Conservation (phyloP, 2,329 filamentous ascomycete genomes). For the Aspergillus arachidicola region DNA sequence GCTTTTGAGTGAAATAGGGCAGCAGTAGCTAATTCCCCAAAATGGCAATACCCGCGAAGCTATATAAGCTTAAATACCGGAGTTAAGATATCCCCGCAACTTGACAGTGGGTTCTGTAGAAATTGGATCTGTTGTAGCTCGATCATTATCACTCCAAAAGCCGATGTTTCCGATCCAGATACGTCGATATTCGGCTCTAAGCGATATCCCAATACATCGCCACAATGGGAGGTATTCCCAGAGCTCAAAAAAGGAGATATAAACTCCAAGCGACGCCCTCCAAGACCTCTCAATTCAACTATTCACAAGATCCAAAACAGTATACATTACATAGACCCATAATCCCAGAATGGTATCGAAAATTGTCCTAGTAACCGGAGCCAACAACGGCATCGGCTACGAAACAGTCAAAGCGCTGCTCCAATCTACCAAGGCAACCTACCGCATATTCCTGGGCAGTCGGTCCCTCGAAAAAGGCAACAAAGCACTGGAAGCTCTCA, state of each 20-base stretch:
- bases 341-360: background rate
- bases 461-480: background rate
- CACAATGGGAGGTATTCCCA: background rate
- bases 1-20: background rate
- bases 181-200: background rate
- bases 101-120: background rate
- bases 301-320: background rate
- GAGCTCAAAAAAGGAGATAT: background rate
- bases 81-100: background rate
- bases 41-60: background rate
- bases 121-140: background rate
- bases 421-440: background rate
- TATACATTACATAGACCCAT: background rate
- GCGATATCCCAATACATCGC: background rate
- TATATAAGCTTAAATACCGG: background rate
- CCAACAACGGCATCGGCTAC: conserved; percentile 2
- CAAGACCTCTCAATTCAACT: background rate
- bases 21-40: background rate
- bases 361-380: conserved; percentile 2
- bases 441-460: conserved; percentile 1
- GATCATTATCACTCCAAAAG: background rate
- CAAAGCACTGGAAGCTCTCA: background rate
- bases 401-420: conserved; percentile 6
- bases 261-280: background rate
- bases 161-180: background rate